These are phyloP conservation scores for Eucalyptus marginata DNA, from an alignment of 345 rosid genomes.

Conservation along the genomic window DNA sequence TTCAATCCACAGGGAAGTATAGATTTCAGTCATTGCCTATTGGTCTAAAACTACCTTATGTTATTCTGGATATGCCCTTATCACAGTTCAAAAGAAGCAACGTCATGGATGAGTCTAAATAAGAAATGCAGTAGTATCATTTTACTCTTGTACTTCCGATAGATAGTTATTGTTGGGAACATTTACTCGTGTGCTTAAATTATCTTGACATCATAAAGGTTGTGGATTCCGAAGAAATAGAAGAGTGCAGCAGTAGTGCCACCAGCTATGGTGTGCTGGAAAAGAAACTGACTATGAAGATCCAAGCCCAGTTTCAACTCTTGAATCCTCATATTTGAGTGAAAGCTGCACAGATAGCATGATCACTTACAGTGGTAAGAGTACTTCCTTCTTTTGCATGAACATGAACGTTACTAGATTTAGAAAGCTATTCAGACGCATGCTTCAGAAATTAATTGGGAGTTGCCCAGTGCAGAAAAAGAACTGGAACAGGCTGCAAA, in stretches of 20 bases:
- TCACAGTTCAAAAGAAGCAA: neutral
- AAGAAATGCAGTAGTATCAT: neutral
- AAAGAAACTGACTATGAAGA: constrained; percentile 16
- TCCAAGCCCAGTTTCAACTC: constrained; percentile 18
- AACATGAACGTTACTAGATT: neutral
- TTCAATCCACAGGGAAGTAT: neutral
- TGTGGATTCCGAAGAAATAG: constrained; percentile 17
- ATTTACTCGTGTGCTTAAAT: neutral
- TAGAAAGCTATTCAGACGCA: neutral
- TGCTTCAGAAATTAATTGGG: neutral
- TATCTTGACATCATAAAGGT: neutral
- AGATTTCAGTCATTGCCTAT: neutral
- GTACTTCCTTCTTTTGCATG: neutral
- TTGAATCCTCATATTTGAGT: constrained; percentile 25
- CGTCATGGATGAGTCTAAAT: neutral
- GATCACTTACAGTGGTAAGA: constrained; percentile 3
- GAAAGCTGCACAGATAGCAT: constrained; percentile 22
- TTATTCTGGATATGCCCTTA: neutral
- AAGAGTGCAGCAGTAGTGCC: constrained; percentile 32
- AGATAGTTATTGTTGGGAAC: neutral
- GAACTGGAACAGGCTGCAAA: neutral
- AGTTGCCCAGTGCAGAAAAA: neutral
- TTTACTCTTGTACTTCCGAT: neutral
- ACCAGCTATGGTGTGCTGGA: constrained; percentile 19
- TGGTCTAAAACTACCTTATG: neutral